Evolutionary conservation across 2,329 filamentous ascomycete genomes (phyloP), one percentile per base, ranked within the genome.

Genomic region (Penicillium sp.): DNA sequence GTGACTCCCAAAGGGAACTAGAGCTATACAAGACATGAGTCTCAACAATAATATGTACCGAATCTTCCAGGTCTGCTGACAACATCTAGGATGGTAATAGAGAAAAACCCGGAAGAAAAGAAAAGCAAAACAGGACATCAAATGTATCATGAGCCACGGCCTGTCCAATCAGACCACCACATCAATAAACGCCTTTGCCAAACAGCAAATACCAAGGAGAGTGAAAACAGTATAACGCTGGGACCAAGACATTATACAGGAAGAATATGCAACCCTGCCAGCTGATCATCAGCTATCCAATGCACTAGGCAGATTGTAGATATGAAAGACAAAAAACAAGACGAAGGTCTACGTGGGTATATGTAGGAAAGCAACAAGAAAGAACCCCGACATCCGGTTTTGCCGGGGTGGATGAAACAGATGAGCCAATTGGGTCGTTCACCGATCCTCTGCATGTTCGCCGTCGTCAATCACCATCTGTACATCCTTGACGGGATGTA

Each of bases 401-500:
- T 19, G 35, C 10, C 35, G n/a, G 35, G 35, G 14, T 19, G 10
- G 35, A 7, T 16, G 13, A 16, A 8, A 26, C 1, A 29, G 16
- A 29, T 27, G 22, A 47, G 27, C 44, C 8, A 9, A 27, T 24
- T 29, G 27, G 3, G 22, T 29, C 26, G 26, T 39, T 66, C 57
- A 66, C 24, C 57, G 59, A 45, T 67, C 63, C 39, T 67, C 57
- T 31, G 63, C 59, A 29, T 63, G 58, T 45, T 62, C 68, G 21
- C 71, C 72, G 24, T 73, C 72, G 48, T 77, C 75, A 58, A 77
- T 74, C n/a, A 79, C 69, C 70, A 81, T 68, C 43, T 88, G 85
- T 5, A 93, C 83, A 52, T 85, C 83, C 79, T 96, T 97, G 52
- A 96, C 84, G 0, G 93, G 93, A 81, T 97, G 93, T 62, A 97